These are phyloP conservation scores for Torulaspora gathmanii DNA, from an alignment of 805 yeast genomes.

Conservation along the genomic window DNA sequence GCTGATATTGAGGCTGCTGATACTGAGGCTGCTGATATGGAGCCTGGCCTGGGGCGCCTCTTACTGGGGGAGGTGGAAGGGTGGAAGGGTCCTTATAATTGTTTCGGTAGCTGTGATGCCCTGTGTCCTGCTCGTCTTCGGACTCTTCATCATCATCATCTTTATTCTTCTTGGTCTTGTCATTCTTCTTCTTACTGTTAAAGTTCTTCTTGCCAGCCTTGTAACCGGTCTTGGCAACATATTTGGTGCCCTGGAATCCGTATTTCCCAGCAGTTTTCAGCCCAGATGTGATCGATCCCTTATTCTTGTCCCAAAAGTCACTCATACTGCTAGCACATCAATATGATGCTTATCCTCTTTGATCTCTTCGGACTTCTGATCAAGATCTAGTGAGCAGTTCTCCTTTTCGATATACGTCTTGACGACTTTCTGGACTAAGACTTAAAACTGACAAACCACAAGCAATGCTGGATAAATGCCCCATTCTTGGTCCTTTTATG, in stretches of 20 bases:
- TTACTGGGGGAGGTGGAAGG: slow-evolving; percentile 39
- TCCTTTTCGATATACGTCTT: slow-evolving; percentile 1
- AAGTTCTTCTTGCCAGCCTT: slow-evolving; percentile 38
- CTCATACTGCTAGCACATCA: slow-evolving; percentile 19
- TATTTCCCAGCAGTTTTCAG: slow-evolving; percentile 36
- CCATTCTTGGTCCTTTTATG: slow-evolving; percentile 13
- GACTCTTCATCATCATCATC: slow-evolving; percentile 12
- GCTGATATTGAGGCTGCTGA: slow-evolving; percentile 9
- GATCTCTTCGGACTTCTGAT: neutral
- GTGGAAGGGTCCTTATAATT: slow-evolving; percentile 7
- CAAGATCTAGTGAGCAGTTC: neutral
- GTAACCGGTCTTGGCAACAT: slow-evolving; percentile 40
- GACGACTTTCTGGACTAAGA: neutral
- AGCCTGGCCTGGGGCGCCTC: slow-evolving; percentile 4
- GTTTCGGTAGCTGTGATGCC: neutral
- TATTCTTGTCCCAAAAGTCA: slow-evolving; percentile 42
- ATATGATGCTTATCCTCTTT: neutral
- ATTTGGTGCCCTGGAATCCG: slow-evolving; percentile 39
- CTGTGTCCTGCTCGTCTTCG: slow-evolving; percentile 18
- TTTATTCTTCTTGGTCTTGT: slow-evolving; percentile 7
- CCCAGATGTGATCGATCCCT: slow-evolving; percentile 38
- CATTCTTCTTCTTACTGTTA: slow-evolving; percentile 18
- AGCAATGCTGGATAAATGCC: slow-evolving; percentile 4
- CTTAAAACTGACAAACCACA: neutral
- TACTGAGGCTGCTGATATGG: slow-evolving; percentile 10